These are phyloP conservation scores for Penicillium lividum DNA, from an alignment of 495 filamentous ascomycete genomes.

Conservation along the genomic window DNA sequence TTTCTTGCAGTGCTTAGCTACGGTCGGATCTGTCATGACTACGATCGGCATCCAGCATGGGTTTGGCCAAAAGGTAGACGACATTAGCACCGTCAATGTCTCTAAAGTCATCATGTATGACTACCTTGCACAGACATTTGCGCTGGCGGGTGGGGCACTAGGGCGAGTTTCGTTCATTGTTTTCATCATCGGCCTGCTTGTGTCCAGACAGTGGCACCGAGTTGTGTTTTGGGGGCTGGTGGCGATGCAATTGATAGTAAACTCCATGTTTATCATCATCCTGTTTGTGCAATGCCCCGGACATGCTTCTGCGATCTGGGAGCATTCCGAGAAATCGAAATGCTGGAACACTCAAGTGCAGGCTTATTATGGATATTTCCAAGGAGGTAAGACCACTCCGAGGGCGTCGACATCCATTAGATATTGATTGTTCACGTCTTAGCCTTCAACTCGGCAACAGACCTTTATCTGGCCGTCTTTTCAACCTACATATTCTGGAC, in stretches of 20 bases:
- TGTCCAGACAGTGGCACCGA: slow-evolving; percentile 25
- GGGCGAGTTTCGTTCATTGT: slow-evolving; percentile 41
- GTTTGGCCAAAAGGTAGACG: slow-evolving; percentile 23
- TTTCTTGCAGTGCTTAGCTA: slow-evolving; percentile 19
- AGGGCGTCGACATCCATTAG: not conserved
- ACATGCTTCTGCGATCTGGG: slow-evolving; percentile 42
- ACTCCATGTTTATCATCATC: slow-evolving; percentile 35
- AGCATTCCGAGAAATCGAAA: slow-evolving; percentile 27
- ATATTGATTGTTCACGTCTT: not conserved
- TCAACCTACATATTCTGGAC: slow-evolving; percentile 47
- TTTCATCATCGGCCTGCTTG: slow-evolving; percentile 42
- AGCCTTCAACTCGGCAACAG: slow-evolving; percentile 48
- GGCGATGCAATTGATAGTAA: slow-evolving; percentile 25
- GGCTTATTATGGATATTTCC: slow-evolving; percentile 42
- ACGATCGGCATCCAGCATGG: slow-evolving; percentile 26
- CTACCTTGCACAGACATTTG: slow-evolving; percentile 30
- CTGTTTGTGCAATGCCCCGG: slow-evolving; percentile 42
- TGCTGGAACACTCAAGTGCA: slow-evolving; percentile 39
- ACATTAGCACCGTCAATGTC: slow-evolving; percentile 8
- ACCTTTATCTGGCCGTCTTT: slow-evolving; percentile 52
- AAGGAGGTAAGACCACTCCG: slow-evolving; percentile 33
- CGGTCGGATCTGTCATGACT: slow-evolving; percentile 28
- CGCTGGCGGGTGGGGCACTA: slow-evolving; percentile 22
- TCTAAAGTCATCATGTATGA: slow-evolving; percentile 29
- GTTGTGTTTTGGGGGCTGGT: slow-evolving; percentile 38